These are phyloP conservation scores for Fraxinus pennsylvanica DNA, from an alignment of 257 asterid species.

Conservation along the genomic window DNA sequence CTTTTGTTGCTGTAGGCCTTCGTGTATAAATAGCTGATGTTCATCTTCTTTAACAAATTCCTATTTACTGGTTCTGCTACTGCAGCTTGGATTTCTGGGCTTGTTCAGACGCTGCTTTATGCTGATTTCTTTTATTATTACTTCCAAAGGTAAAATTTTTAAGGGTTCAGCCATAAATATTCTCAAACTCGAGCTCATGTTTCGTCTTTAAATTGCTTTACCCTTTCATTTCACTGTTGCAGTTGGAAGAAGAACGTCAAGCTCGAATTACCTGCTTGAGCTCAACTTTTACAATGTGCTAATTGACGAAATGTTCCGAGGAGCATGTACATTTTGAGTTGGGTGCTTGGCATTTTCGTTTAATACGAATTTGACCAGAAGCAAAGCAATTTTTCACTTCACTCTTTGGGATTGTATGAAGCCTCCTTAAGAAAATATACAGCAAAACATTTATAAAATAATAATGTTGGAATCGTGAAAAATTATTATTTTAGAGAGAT, in stretches of 20 bases:
- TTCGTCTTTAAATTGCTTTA: no score
- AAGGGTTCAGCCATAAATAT: not conserved
- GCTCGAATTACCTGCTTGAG: conserved; percentile 74
- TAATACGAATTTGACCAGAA: not conserved
- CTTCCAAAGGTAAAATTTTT: conserved; percentile 63
- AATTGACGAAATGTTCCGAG: no score
- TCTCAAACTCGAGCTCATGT: not conserved
- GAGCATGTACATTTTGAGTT: not conserved
- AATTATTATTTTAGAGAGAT: no score
- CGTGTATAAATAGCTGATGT: no score
- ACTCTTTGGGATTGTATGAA: no score
- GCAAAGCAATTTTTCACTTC: no score
- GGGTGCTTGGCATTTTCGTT: not conserved
- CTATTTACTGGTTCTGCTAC: not conserved
- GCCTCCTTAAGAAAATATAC: no score
- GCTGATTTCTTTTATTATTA: conserved; percentile 90
- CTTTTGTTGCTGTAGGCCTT: not conserved
- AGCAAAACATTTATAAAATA: no score
- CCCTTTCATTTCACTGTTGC: conserved; percentile 24
- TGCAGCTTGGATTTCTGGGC: conserved; percentile 85
- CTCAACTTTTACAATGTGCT: not conserved
- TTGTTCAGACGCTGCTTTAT: conserved; percentile 72
- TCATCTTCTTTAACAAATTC: no score
- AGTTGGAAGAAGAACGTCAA: conserved; percentile 75
- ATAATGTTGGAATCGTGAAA: no score